phyloP scores from a whole-genome alignment of 495 filamentous ascomycete species.

The Xanthoparmelia taractica region DNA sequence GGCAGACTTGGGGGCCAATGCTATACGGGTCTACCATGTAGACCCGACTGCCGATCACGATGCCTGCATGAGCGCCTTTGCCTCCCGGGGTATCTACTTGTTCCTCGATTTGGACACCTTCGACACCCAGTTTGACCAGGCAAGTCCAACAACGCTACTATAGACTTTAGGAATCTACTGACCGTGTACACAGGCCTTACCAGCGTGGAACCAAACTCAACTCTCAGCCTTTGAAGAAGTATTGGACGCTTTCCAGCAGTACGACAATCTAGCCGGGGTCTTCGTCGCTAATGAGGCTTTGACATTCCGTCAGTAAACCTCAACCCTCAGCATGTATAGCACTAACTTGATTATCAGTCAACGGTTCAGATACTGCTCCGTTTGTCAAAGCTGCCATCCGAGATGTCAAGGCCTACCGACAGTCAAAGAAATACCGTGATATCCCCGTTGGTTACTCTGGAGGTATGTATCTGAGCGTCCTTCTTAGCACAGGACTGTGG shows the following conservation, averaged over 20 bases:
- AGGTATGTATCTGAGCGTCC: constrained; percentile 19
- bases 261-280: constrained; percentile 72
- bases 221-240: constrained; percentile 58
- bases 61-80: constrained; percentile 63
- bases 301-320: constrained; percentile 40
- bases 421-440: constrained; percentile 68
- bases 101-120: constrained; percentile 83
- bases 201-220: constrained; percentile 63
- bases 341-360: constrained; percentile 30
- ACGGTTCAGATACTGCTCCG: constrained; percentile 60
- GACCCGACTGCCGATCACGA: constrained; percentile 60
- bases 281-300: constrained; percentile 87
- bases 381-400: constrained; percentile 74
- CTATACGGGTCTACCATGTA: constrained; percentile 87
- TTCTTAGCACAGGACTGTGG: neutral
- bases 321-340: neutral
- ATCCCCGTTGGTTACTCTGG: constrained; percentile 86
- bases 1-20: constrained; percentile 71
- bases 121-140: constrained; percentile 65
- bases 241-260: constrained; percentile 70
- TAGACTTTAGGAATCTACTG: constrained; percentile 1
- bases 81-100: constrained; percentile 67
- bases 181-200: constrained; percentile 26
- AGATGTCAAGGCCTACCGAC: constrained; percentile 75
- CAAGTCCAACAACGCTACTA: constrained; percentile 31